Evolutionary conservation across 805 yeast species (phyloP), one percentile per base, ranked within the genome.

Genomic region (Kregervanrija fluxuum): DNA sequence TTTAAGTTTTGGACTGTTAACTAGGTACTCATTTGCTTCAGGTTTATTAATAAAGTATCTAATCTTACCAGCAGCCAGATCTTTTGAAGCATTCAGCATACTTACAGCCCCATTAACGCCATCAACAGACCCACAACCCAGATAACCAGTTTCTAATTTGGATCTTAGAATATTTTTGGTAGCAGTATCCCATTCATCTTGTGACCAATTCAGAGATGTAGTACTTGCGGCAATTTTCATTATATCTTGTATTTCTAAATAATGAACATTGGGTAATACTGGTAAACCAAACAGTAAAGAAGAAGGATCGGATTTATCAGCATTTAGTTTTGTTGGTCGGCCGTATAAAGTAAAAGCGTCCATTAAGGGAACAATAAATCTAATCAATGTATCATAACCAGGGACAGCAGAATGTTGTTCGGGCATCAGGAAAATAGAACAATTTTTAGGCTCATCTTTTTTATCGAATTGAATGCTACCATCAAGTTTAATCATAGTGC

Each of bases 401-500:
- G 79, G 79, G 14, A 88, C 95, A 8, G 91, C 85, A 6, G 90
- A 86, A 56, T 85, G 95, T 45, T 75, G 69, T 47, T 80, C 85
- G 10, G 95, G 95, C 93, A 88, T 85, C 55, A 87, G 62, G 60
- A 86, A 87, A 41, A 87, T 74, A 3, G 80, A 70, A 14, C 82
- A 76, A 43, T 76, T 80, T 49, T 74, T 74, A 11, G 80, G 73
- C 0, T 65, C 61, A 13, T 72, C 74, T 34, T 70, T 67, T 46
- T 70, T 69, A 44, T 75, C 74, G 51, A 83, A 83, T 44, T 71
- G 66, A 31, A 90, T 86, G 35, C 75, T 70, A 40, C 96, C 97
- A 59, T 90, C 96, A 44, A 91, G 62, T 60, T 93, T 93, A 59
- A 91, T 75, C 75, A 93, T 80, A 2, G 97, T 87, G 43, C 91